Evolutionary conservation across 768 basidiomycete genomes (phyloP).

Genomic region (Termitomyces sp.): DNA sequence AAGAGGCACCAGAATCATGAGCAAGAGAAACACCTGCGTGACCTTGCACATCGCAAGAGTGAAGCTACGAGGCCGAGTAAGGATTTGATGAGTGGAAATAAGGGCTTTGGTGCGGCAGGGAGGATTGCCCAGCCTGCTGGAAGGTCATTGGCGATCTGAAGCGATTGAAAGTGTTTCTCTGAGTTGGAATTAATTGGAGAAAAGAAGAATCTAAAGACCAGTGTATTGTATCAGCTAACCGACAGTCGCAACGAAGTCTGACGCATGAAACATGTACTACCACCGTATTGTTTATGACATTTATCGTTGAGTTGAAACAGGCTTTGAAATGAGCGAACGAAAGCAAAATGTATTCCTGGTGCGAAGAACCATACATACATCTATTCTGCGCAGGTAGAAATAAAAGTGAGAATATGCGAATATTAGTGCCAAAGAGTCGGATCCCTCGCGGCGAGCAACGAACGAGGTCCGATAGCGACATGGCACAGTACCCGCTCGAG

Average conservation of each 20-base stretch:
- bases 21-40: constrained; percentile 40
- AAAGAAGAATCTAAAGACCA: neutral
- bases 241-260: neutral
- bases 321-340: neutral
- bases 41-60: constrained; percentile 39
- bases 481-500: constrained; percentile 50
- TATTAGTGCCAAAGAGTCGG: constrained; percentile 78
- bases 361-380: neutral
- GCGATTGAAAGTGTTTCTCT: neutral
- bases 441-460: constrained; percentile 48
- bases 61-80: constrained; percentile 47
- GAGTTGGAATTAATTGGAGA: neutral
- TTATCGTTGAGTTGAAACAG: neutral
- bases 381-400: neutral
- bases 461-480: constrained; percentile 79
- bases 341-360: neutral
- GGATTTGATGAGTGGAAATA: constrained; percentile 27
- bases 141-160: constrained; percentile 31
- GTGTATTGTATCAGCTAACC: constrained; percentile 11
- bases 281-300: neutral
- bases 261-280: neutral
- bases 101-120: constrained; percentile 37
- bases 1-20: constrained; percentile 38
- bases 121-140: constrained; percentile 58
- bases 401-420: constrained; percentile 15